phyloP scores from a whole-genome alignment of 768 basidiomycete species.

The Leccinum ochraceum region DNA sequence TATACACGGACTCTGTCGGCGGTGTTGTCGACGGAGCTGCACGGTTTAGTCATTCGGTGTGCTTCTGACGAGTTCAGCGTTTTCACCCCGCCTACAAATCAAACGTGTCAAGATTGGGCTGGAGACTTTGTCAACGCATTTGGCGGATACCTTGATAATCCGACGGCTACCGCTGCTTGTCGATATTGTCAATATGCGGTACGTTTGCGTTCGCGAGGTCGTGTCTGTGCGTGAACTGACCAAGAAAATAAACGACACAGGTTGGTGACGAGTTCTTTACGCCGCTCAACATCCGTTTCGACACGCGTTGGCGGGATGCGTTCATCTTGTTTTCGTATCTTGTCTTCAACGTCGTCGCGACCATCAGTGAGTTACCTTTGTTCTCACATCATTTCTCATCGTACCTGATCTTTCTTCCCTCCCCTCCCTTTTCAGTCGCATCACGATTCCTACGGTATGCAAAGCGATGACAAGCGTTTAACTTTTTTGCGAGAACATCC shows the following conservation, averaged over 20 bases:
- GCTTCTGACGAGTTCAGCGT: conserved; percentile 65
- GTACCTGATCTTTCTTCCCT: not conserved
- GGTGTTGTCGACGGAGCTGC: conserved; percentile 76
- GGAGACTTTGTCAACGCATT: conserved; percentile 56
- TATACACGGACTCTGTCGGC: conserved; percentile 71
- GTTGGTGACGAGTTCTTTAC: conserved; percentile 70
- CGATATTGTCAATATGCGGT: conserved; percentile 69
- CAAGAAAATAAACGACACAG: conserved; percentile 13
- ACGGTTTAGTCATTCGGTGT: conserved; percentile 67
- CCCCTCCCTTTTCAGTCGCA: conserved; percentile 43
- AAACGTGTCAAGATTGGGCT: conserved; percentile 75
- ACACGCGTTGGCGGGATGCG: conserved; percentile 65
- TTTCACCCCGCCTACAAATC: conserved; percentile 72
- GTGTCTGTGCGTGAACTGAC: conserved; percentile 1
- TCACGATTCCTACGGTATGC: conserved; percentile 73
- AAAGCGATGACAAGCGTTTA: conserved; percentile 44
- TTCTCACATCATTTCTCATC: not conserved
- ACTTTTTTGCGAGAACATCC: not conserved
- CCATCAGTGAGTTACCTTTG: conserved; percentile 42
- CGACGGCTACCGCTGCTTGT: conserved; percentile 58
- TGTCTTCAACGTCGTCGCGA: conserved; percentile 69
- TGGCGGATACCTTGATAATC: conserved; percentile 78
- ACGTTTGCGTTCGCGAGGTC: conserved; percentile 7
- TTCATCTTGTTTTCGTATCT: conserved; percentile 67
- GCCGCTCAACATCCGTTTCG: conserved; percentile 66